Base-by-base conservation (phyloP, 495 filamentous ascomycete species). In the Cryomyces antarcticus region DNA sequence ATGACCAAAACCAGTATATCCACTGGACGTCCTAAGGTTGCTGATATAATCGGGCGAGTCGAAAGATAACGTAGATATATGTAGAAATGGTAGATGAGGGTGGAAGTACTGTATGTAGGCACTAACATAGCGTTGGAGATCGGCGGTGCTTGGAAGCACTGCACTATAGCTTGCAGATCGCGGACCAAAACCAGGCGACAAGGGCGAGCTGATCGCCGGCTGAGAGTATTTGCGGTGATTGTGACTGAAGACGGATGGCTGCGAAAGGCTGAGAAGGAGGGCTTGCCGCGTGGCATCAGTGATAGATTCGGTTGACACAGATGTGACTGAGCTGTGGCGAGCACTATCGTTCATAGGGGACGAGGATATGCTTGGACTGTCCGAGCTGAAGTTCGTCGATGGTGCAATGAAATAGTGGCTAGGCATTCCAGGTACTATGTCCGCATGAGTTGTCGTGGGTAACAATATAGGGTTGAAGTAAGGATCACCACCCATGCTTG, bases 21-120 rank as follows among this genome's bases (percentile, higher is more conserved):
- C 66, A 44, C 65, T 67, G 4, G 66, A 58, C 2, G 64, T 63
- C 53, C 70, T 63, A 41, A 78, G 46, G 48, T 69, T 71, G 48
- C 64, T 72, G 29, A 74, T 70, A 49, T 73, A 80, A 37, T 78
- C 69, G 24, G 78, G 71, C 11, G 78, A 71, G 55, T 94, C 83
- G 63, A 97, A 94, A 31, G 85, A 80, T 39, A 97, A 70, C 28
- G 89, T 93, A 37, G 92, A 80, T 44, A 93, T 72, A 61, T 96
- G 89, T 45, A 94, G 58, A 58, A 97, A 94, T 17, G 92, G 92
- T 34, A 92, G 59, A 57, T 97, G 89, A 3, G 92, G 89, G 54
- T 95, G 92, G 51, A 93, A 93, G 56, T 87, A 93, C 51, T 78
- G 77, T 48, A 97, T 78, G 64, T 96, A 97, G 41, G 87, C 80